Conservation (phyloP, 495 filamentous ascomycete genomes). For the Lepraria neglecta region DNA sequence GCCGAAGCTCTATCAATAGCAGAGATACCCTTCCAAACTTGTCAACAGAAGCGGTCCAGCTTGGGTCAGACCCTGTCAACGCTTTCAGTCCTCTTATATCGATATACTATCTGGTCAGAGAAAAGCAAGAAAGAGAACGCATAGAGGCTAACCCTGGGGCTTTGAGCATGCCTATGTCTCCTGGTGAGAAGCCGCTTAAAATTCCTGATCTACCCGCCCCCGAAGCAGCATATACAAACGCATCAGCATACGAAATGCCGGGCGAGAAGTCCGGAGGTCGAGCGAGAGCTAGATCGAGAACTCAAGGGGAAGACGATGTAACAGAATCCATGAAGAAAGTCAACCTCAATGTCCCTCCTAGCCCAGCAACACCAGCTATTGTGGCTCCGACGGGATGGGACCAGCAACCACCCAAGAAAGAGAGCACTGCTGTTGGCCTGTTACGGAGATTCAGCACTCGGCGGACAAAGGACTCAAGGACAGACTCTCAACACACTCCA, state of each 20-base stretch:
- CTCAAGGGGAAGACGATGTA: conserved; percentile 92
- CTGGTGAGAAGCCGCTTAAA: conserved; percentile 55
- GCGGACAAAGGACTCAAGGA: conserved; percentile 53
- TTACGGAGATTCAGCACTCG: conserved; percentile 88
- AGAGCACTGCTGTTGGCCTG: conserved; percentile 80
- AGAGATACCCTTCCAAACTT: conserved; percentile 81
- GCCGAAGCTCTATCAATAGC: conserved; percentile 79
- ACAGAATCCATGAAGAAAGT: conserved; percentile 67
- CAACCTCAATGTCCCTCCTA: conserved; percentile 49
- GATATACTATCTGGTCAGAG: conserved; percentile 90
- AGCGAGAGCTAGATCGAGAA: conserved; percentile 77
- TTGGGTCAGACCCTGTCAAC: conserved; percentile 84
- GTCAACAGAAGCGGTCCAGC: conserved; percentile 73
- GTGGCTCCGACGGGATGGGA: conserved; percentile 45
- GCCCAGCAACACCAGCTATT: conserved; percentile 47
- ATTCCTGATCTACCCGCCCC: conserved; percentile 74
- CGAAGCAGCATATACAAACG: conserved; percentile 87
- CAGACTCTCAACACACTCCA: conserved; percentile 58
- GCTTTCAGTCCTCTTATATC: conserved; percentile 90
- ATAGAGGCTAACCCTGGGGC: conserved; percentile 57
- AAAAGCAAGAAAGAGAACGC: conserved; percentile 83
- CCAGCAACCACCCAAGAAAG: conserved; percentile 69
- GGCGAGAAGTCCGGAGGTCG: conserved; percentile 74
- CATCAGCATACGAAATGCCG: conserved; percentile 68
- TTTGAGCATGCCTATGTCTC: conserved; percentile 46